Evolutionary conservation across 2,329 filamentous ascomycete genomes (phyloP).

Genomic region (Chaetomium globosum): DNA sequence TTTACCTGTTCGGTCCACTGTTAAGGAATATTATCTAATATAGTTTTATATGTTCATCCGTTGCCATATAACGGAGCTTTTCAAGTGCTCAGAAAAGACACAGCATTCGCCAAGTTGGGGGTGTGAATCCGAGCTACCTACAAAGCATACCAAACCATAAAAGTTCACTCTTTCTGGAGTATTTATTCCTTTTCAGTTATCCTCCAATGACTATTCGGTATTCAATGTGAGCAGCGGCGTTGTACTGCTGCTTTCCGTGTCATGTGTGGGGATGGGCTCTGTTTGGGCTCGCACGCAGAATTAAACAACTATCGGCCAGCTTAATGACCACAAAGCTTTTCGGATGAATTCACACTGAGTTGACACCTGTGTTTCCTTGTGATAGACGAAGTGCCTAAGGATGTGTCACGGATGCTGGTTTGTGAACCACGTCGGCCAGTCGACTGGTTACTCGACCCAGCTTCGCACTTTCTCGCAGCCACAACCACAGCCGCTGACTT

Average conservation of each 20-base stretch:
- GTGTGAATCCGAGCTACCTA: not conserved
- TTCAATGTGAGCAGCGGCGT: not conserved
- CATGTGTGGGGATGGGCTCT: not conserved
- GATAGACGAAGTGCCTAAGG: conserved; percentile 5
- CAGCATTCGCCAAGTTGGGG: not conserved
- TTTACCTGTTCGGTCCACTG: too few relatives aligned
- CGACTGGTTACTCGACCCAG: conserved; percentile 19
- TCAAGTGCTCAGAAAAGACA: not conserved
- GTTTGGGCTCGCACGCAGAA: conserved; percentile 17
- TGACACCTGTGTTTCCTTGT: conserved; percentile 6
- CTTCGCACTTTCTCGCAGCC: conserved; percentile 2
- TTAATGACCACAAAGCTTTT: not conserved
- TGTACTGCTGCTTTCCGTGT: conserved; percentile 23
- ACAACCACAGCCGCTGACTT: not conserved
- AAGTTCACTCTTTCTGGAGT: not conserved
- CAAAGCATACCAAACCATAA: not conserved
- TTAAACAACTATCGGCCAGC: not conserved
- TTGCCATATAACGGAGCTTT: not conserved
- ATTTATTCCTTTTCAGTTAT: not conserved
- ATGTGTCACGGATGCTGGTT: conserved; percentile 12
- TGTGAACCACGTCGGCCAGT: conserved; percentile 10
- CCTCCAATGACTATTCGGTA: not conserved
- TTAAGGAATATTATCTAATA: too few relatives aligned
- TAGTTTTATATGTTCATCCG: not conserved
- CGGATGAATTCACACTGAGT: not conserved